Conservation (phyloP, 2,329 filamentous ascomycete genomes). For the Emergomyces pasteurianus region DNA sequence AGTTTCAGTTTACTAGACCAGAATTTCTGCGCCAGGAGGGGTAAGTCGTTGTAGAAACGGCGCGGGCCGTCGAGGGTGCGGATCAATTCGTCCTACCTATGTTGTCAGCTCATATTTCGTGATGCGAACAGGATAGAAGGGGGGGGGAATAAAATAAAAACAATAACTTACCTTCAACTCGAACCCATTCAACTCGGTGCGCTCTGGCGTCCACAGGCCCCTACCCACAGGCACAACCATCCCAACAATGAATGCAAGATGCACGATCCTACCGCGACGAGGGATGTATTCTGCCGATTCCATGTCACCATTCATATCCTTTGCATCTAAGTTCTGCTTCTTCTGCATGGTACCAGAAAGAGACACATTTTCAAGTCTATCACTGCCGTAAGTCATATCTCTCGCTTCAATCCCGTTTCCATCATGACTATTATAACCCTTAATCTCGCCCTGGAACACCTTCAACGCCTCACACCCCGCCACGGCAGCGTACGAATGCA, state of each 20-base stretch:
- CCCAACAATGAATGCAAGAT: slow-evolving; percentile 5
- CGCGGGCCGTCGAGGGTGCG: slow-evolving; percentile 2
- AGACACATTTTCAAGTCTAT: neutral
- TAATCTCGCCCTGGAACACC: slow-evolving; percentile 5
- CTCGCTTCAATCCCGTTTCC: neutral
- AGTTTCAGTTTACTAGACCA: slow-evolving; percentile 1
- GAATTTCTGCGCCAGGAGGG: neutral
- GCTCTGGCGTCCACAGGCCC: slow-evolving; percentile 1
- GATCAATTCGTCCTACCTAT: slow-evolving; percentile 1
- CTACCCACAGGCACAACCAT: slow-evolving; percentile 1
- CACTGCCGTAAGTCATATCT: neutral
- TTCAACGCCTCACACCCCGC: slow-evolving; percentile 10
- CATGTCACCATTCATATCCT: neutral
- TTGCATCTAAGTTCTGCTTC: neutral
- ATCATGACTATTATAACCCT: neutral
- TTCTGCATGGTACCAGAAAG: neutral
- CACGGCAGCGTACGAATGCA: slow-evolving; percentile 14
- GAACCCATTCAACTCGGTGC: neutral
- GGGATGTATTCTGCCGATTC: neutral
- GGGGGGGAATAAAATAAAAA: too few relatives aligned
- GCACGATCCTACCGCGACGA: slow-evolving; percentile 4
- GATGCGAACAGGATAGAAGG: neutral
- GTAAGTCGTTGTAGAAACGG: slow-evolving; percentile 7
- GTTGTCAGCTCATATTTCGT: neutral
- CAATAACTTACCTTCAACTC: neutral